Base-by-base conservation (phyloP, 257 asterid species). In the Cruciata laevipes region DNA sequence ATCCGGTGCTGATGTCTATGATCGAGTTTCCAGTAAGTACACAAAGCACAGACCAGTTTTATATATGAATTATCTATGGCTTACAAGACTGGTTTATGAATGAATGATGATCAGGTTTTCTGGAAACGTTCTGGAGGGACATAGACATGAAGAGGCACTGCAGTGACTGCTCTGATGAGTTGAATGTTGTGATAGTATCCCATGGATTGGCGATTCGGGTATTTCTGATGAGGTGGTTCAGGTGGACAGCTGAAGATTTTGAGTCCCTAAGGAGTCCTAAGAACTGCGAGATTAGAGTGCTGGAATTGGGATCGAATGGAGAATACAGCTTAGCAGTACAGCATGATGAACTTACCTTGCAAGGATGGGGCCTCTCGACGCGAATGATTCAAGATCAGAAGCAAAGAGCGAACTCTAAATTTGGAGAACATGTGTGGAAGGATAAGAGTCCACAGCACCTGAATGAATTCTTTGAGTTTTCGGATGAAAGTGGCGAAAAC, bases 1-100 rank as follows among this genome's bases (percentile, higher is more conserved):
- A 76, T 81, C 93, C 12, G 87, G 86, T 1, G 93, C 93, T 18
- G 90, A 86, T 60, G 96, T 86, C 70, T 80, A 81, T 69, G 96
- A 86, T 44, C 77, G 96, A 61, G 85, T 84, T 67, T 83, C 90
- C 17, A 71, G 93, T 88, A 80, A 81, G 88, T n/a, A n/a, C n/a
- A n/a, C n/a, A n/a, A n/a, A n/a, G n/a, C n/a, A n/a, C n/a, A n/a
- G n/a, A n/a, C n/a, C n/a, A n/a, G n/a, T n/a, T n/a, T n/a, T n/a
- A n/a, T 73, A 27, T 27, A 27, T 27, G 30, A 1, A 69, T 38
- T 35, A 30, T 5, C 11, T 18, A 52, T 5, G 30, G 2, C 38
- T 35, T 35, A 35, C 38, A 35, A 35, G 38, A 35, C 5, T 35
- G 38, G 7, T 35, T 6, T 33, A 33, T 33, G 37, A n/a, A 27